Base-by-base conservation (phyloP, 495 filamentous ascomycete genomes). In the Lindgomyces ingoldianus region DNA sequence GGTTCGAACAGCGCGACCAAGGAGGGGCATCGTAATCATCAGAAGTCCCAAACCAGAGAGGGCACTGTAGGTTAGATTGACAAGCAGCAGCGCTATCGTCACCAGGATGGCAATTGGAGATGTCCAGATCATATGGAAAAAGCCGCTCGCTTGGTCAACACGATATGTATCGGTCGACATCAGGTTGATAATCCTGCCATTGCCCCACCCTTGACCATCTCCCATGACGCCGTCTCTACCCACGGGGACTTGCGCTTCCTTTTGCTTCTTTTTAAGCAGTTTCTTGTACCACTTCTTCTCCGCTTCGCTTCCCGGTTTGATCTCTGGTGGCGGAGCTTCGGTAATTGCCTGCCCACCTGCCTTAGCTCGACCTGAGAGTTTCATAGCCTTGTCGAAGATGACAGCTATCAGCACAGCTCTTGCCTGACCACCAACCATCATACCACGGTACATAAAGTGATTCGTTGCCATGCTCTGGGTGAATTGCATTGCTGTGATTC, bases 111-210 rank as follows among this genome's bases (percentile, higher is more conserved):
- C 80, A 36, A 97, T 76, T 0, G 93, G 92, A 0, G 90, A 84
- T 3, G 89, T 91, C 93, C 93, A 96, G 6, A 89, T 77, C 73
- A 98, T 82, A 69, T 98, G 93, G 75, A 96, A 92, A 78, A 96
- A 84, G 52, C 89, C 90, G 14, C 80, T 89, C 2, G 91, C 91
- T 70, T 89, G 85, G 70, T 96, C 91, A 62, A 98, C 81, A 53
- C 92, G 89, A 75, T 93, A 92, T 16, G 93, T 91, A 69, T 98
- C 93, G 41, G 91, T 90, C 58, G 88, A 89, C 93, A 98, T 97
- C 68, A 98, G 72, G 57, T 93, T 95, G 64, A 93, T 83, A 27
- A 98, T 88, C 57, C 89, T 84, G 19, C 93, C 93, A 70, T 97
- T 98, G 46, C 85, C 85, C 93, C 93, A 98, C 19, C 91, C 92